Conservation (phyloP, 768 basidiomycete genomes). For the Clavulina sp. region DNA sequence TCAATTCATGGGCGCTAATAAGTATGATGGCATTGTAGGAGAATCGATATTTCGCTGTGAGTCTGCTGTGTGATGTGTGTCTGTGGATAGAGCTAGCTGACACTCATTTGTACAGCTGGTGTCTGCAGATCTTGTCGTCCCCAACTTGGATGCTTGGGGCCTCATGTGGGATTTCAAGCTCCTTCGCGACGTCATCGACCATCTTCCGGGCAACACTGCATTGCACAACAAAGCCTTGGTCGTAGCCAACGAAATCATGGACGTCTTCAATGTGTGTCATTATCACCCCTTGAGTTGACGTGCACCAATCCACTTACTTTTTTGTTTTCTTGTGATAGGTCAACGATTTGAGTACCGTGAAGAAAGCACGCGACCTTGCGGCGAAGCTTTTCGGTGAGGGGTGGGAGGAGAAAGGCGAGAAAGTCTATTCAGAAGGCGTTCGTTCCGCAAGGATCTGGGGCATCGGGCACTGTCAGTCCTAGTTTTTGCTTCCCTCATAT, state of each 20-base stretch:
- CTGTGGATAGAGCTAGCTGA: not conserved
- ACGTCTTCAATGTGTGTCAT: conserved; percentile 64
- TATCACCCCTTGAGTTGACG: too few species aligned
- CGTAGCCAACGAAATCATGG: conserved; percentile 80
- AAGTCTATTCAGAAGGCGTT: conserved; percentile 51
- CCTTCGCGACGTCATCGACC: conserved; percentile 53
- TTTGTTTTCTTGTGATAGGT: not conserved
- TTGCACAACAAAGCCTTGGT: conserved; percentile 66
- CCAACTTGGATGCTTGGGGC: conserved; percentile 76
- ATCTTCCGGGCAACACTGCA: conserved; percentile 59
- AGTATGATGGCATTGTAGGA: conserved; percentile 10
- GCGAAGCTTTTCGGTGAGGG: conserved; percentile 68
- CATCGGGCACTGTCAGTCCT: conserved; percentile 36
- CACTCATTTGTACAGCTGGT: conserved; percentile 26
- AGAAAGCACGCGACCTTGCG: conserved; percentile 47
- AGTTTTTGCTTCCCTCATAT: not conserved
- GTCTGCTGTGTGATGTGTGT: conserved; percentile 2
- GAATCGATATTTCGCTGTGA: conserved; percentile 23
- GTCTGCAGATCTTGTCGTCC: conserved; percentile 87
- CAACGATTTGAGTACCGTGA: conserved; percentile 37
- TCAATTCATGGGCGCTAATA: not conserved
- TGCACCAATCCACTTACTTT: too few species aligned
- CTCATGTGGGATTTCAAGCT: conserved; percentile 77
- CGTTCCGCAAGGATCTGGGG: conserved; percentile 52
- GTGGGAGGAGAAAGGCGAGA: conserved; percentile 60